Percentiles rank a stretch among this genome's conserved stretches.
These are phyloP conservation scores for Clarireedia homoeocarpa DNA, from an alignment of 2,329 filamentous ascomycete genomes.

Conservation along the genomic window DNA sequence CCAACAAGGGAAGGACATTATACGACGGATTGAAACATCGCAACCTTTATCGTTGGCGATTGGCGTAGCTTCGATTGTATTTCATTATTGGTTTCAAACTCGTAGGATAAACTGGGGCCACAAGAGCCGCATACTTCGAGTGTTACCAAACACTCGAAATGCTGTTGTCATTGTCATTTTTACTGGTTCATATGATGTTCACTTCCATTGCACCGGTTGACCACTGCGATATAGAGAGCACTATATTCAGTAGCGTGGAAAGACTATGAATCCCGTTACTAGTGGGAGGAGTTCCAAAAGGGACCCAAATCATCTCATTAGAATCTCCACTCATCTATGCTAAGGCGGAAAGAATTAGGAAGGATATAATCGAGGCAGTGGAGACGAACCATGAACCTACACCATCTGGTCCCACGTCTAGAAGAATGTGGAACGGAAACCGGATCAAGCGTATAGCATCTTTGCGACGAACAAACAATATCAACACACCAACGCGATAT, in stretches of 20 bases:
- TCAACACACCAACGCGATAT: conserved; percentile 5
- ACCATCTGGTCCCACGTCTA: neutral
- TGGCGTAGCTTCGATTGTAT: neutral
- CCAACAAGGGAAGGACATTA: neutral
- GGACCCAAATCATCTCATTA: neutral
- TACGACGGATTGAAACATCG: neutral
- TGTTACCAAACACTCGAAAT: neutral
- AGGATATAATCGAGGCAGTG: neutral
- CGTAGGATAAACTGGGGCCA: neutral
- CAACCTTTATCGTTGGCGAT: conserved; percentile 2
- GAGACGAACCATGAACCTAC: neutral
- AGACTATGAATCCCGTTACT: neutral
- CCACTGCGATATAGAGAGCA: neutral
- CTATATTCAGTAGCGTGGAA: neutral
- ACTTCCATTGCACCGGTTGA: neutral
- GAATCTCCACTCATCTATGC: neutral
- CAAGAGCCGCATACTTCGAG: neutral
- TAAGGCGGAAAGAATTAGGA: conserved; percentile 1
- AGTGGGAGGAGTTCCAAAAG: neutral
- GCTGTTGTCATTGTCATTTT: neutral
- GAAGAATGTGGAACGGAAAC: neutral
- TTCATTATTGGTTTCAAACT: neutral
- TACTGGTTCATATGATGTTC: neutral
- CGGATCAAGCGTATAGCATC: neutral
- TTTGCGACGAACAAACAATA: neutral